These are phyloP conservation scores for Pulveroboletus sp. DNA, from an alignment of 768 basidiomycete genomes.

Conservation along the genomic window DNA sequence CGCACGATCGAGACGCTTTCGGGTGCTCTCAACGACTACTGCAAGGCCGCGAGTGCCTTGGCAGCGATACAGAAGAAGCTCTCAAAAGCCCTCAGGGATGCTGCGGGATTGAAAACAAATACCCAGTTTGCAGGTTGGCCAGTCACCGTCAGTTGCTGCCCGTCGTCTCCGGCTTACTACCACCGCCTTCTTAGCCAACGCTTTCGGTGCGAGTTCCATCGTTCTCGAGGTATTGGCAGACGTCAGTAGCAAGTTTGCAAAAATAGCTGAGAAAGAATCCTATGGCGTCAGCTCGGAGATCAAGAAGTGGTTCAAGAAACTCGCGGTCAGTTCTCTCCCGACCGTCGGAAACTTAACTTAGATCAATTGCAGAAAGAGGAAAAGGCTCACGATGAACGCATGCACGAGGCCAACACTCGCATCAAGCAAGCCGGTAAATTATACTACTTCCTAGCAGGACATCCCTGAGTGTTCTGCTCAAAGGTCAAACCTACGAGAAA, in stretches of 20 bases:
- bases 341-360: neutral
- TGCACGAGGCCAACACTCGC: slow-evolving; percentile 59
- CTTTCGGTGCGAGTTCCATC: slow-evolving; percentile 56
- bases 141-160: neutral
- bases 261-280: slow-evolving; percentile 70
- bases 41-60: slow-evolving; percentile 60
- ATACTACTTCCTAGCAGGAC: neutral
- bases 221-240: slow-evolving; percentile 70
- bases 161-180: neutral
- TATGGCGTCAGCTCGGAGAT: slow-evolving; percentile 60
- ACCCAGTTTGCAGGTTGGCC: slow-evolving; percentile 57
- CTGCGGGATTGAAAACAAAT: slow-evolving; percentile 55
- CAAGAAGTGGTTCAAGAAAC: slow-evolving; percentile 84
- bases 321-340: slow-evolving; percentile 48
- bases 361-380: slow-evolving; percentile 64
- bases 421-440: slow-evolving; percentile 69
- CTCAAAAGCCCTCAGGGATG: slow-evolving; percentile 63
- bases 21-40: slow-evolving; percentile 66
- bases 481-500: slow-evolving; percentile 73
- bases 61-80: slow-evolving; percentile 70
- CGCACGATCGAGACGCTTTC: slow-evolving; percentile 68
- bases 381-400: slow-evolving; percentile 67
- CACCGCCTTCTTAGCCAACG: slow-evolving; percentile 46
- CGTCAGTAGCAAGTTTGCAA: slow-evolving; percentile 70
- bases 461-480: slow-evolving; percentile 3